Evolutionary conservation across 306 rosid genomes (phyloP).

Genomic region (Luffa acutangula): DNA sequence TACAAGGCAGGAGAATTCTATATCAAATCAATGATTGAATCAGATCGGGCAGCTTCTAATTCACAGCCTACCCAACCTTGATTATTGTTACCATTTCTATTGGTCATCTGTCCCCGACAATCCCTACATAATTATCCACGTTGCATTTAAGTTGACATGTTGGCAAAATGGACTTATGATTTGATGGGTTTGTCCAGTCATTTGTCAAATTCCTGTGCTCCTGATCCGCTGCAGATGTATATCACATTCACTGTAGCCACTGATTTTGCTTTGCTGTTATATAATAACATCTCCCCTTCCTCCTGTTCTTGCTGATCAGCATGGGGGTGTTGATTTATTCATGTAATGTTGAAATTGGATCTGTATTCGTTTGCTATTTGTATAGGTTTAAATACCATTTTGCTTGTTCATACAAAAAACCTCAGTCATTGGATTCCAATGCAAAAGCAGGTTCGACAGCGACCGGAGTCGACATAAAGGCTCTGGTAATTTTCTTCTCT

Average conservation of each 20-base stretch:
- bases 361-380: background rate
- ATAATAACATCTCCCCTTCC: background rate
- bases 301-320: background rate
- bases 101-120: background rate
- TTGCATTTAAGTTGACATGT: background rate
- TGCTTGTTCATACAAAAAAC: background rate
- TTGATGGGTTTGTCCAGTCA: constrained; percentile 1
- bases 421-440: background rate
- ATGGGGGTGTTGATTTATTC: background rate
- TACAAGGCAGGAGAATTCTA: constrained; percentile 92
- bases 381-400: background rate
- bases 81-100: constrained; percentile 5
- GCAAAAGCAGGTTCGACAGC: background rate
- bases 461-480: background rate
- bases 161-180: background rate
- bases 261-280: background rate
- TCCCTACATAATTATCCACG: background rate
- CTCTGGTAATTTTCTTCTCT: background rate
- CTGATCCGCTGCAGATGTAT: background rate
- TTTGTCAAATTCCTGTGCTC: background rate
- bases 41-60: constrained; percentile 63
- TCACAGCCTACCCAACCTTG: constrained; percentile 33
- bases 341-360: background rate
- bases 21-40: constrained; percentile 89
- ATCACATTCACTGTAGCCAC: constrained; percentile 7